These are phyloP conservation scores for Pyrenochaeta sp. DNA, from an alignment of 2,329 filamentous ascomycete genomes.

Conservation along the genomic window DNA sequence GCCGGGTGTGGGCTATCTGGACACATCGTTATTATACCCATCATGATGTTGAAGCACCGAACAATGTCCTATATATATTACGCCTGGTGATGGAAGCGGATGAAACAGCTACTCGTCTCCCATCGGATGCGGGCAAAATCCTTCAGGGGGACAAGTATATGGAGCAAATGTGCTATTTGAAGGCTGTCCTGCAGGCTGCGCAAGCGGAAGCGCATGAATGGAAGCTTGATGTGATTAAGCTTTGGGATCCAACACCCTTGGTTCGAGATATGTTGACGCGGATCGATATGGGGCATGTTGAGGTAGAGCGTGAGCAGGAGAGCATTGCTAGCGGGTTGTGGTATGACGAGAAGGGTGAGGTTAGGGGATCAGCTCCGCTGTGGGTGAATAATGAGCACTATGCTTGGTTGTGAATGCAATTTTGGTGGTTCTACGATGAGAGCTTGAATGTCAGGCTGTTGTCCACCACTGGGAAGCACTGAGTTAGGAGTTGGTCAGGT, in stretches of 20 bases:
- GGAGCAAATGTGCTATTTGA: constrained; percentile 27
- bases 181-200: constrained; percentile 70
- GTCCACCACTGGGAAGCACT: background rate
- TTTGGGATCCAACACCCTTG: constrained; percentile 79
- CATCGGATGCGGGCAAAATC: constrained; percentile 6
- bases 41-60: constrained; percentile 53
- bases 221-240: constrained; percentile 71
- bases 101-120: constrained; percentile 15
- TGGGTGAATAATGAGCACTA: constrained; percentile 49
- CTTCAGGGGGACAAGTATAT: constrained; percentile 51
- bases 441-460: background rate
- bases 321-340: constrained; percentile 75
- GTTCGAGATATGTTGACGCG: constrained; percentile 24
- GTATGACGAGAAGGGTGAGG: constrained; percentile 58
- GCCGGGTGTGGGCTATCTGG: constrained; percentile 74
- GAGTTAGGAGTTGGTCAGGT: background rate
- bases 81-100: constrained; percentile 68
- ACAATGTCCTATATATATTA: constrained; percentile 72
- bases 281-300: constrained; percentile 19
- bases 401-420: constrained; percentile 33
- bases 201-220: constrained; percentile 73
- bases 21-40: constrained; percentile 56
- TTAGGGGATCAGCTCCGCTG: constrained; percentile 12
- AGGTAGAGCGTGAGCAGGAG: constrained; percentile 64
- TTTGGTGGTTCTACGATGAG: background rate